Evolutionary conservation across 2,329 filamentous ascomycete genomes (phyloP).

Genomic region (Aspergillus aculeatus): DNA sequence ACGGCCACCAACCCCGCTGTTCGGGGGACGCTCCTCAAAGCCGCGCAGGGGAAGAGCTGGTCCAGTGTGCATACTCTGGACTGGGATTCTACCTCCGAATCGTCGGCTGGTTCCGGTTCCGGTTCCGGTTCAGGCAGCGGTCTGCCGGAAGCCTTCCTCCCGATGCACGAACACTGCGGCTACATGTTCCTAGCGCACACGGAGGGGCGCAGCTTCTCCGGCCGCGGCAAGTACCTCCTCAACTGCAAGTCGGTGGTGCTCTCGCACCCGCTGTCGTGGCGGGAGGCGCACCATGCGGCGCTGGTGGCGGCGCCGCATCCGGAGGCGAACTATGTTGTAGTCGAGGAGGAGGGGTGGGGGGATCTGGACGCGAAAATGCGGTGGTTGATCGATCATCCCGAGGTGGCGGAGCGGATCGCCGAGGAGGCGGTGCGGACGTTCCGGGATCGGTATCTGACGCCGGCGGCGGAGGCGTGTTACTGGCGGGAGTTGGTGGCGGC

Average conservation of each 20-base stretch:
- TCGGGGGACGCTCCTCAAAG: slow-evolving; percentile 40
- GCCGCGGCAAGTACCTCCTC: slow-evolving; percentile 54
- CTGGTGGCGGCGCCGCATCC: slow-evolving; percentile 46
- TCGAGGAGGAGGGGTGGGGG: slow-evolving; percentile 54
- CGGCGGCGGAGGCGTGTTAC: slow-evolving; percentile 56
- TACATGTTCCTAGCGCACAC: slow-evolving; percentile 57
- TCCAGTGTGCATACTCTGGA: slow-evolving; percentile 45
- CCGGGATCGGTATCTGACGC: slow-evolving; percentile 54
- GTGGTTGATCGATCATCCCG: slow-evolving; percentile 44
- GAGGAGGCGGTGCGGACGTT: slow-evolving; percentile 50
- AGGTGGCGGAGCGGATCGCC: slow-evolving; percentile 51
- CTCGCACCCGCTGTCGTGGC: slow-evolving; percentile 50
- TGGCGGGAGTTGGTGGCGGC: slow-evolving; percentile 50
- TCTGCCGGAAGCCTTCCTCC: slow-evolving; percentile 41
- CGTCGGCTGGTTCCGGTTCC: no score
- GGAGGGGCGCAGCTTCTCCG: slow-evolving; percentile 55
- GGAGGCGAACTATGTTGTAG: slow-evolving; percentile 52
- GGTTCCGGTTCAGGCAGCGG: no score
- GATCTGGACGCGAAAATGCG: slow-evolving; percentile 51
- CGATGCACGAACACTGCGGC: slow-evolving; percentile 54
- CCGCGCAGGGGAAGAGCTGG: slow-evolving; percentile 45
- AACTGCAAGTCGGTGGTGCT: slow-evolving; percentile 53
- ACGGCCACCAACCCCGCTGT: slow-evolving; percentile 40
- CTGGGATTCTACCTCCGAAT: slow-evolving; percentile 29
- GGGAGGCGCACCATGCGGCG: slow-evolving; percentile 50